Conservation (phyloP, 2,329 filamentous ascomycete genomes). For the Macrophomina phaseolina region DNA sequence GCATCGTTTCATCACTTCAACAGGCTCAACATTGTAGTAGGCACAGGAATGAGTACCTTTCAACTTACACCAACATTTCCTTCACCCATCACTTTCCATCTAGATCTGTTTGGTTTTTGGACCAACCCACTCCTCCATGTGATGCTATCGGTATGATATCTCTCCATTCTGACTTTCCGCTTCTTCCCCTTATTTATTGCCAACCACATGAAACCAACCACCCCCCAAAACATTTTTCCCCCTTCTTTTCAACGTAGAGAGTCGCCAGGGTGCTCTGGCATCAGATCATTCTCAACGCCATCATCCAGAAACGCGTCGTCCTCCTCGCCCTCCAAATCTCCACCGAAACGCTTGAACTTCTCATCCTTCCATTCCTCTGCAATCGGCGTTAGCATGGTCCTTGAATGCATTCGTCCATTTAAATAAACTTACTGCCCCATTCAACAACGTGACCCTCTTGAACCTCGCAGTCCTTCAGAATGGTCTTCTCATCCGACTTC, state of each 20-base stretch:
- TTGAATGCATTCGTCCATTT: not conserved
- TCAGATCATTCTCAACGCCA: not conserved
- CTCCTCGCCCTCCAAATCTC: slow-evolving; percentile 45
- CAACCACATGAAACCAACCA: too few relatives aligned
- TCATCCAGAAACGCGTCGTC: slow-evolving; percentile 30
- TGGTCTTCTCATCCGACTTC: slow-evolving; percentile 48
- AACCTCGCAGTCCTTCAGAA: slow-evolving; percentile 89
- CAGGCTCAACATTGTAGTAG: too few relatives aligned
- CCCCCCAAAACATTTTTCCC: not conserved
- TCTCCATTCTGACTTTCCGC: too few relatives aligned
- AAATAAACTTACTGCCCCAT: slow-evolving; percentile 63
- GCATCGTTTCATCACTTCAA: too few relatives aligned
- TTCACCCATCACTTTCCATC: too few relatives aligned
- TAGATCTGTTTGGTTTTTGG: too few relatives aligned
- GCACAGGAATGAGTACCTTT: too few relatives aligned
- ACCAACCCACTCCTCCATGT: too few relatives aligned
- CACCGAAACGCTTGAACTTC: slow-evolving; percentile 63
- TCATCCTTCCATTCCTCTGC: slow-evolving; percentile 63
- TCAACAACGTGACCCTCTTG: slow-evolving; percentile 84
- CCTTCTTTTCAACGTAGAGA: not conserved
- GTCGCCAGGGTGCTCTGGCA: slow-evolving; percentile 9
- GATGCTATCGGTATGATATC: too few relatives aligned
- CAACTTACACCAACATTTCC: too few relatives aligned
- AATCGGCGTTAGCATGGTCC: not conserved
- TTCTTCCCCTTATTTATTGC: too few relatives aligned